Evolutionary conservation across 1,139 yeast species (phyloP).

Genomic region (Kodamaea suecica): DNA sequence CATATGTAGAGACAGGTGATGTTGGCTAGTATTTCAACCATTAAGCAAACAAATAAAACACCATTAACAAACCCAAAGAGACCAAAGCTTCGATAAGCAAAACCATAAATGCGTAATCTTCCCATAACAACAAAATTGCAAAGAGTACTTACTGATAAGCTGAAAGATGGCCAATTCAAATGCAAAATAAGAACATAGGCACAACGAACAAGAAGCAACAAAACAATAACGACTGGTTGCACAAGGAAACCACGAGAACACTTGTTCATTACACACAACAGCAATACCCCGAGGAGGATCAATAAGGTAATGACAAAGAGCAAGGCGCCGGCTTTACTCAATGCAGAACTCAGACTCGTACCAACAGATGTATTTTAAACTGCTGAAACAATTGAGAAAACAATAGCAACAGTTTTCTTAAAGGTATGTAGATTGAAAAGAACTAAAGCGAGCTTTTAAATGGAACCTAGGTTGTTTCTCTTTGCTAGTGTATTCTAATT

Average conservation of each 20-base stretch:
- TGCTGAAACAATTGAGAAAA: conserved; percentile 15
- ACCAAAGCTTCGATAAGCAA: conserved; percentile 12
- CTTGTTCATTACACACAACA: conserved; percentile 1
- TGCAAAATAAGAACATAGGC: conserved; percentile 16
- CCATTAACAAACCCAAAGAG: conserved; percentile 2
- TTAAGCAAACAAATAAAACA: not conserved
- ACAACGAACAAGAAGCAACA: conserved; percentile 14
- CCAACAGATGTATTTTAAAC: not conserved
- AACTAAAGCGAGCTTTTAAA: conserved; percentile 13
- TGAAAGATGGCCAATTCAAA: conserved; percentile 13
- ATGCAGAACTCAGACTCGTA: not conserved
- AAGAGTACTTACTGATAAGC: conserved; percentile 16
- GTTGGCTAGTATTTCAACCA: no score
- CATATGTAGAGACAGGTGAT: no score
- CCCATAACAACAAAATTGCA: conserved; percentile 19
- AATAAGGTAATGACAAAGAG: conserved; percentile 14
- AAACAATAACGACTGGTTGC: not conserved
- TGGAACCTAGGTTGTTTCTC: conserved; percentile 10
- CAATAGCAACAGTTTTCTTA: conserved; percentile 15
- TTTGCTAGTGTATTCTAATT: no score
- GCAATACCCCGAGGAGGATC: conserved; percentile 13
- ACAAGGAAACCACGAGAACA: not conserved
- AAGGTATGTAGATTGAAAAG: no score
- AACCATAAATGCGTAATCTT: conserved; percentile 20
- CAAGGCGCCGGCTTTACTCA: conserved; percentile 13